A percentile compares a stretch with the other conserved stretches of the same genome.
Conservation (phyloP, 2,329 filamentous ascomycete genomes). For the Monosporascus sp. region DNA sequence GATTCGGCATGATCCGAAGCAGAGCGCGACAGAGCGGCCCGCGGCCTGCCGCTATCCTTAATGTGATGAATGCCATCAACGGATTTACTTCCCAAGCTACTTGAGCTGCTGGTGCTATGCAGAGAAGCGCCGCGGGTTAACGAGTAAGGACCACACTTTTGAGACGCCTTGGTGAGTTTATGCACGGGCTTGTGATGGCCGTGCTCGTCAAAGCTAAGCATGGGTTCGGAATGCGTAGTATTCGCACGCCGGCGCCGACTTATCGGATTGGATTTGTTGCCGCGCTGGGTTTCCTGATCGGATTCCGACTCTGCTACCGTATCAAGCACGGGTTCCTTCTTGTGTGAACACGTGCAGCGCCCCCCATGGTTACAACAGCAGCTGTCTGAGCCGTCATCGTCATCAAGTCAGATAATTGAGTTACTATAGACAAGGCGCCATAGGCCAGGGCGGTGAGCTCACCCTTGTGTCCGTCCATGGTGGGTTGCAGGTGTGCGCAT, state of each 20-base stretch:
- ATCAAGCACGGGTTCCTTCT: conserved; percentile 58
- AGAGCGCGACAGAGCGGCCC: conserved; percentile 29
- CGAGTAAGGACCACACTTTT: conserved; percentile 59
- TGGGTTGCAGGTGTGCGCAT: conserved; percentile 56
- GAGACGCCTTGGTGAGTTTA: conserved; percentile 56
- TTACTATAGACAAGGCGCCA: conserved; percentile 12
- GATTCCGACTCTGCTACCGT: conserved; percentile 62
- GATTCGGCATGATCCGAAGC: conserved; percentile 48
- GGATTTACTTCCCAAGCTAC: conserved; percentile 41
- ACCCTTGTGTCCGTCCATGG: conserved; percentile 56
- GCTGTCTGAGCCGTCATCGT: conserved; percentile 42
- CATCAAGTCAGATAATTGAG: conserved; percentile 23
- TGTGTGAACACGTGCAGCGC: conserved; percentile 60
- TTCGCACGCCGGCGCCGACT: conserved; percentile 53
- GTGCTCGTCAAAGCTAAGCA: conserved; percentile 57
- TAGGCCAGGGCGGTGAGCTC: conserved; percentile 29
- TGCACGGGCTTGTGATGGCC: conserved; percentile 60
- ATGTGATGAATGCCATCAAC: conserved; percentile 39
- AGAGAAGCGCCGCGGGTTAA: conserved; percentile 55
- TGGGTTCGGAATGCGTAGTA: conserved; percentile 57
- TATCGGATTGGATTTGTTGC: conserved; percentile 36
- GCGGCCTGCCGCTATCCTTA: conserved; percentile 31
- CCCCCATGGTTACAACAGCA: conserved; percentile 68
- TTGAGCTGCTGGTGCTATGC: conserved; percentile 42
- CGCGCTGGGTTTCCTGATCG: conserved; percentile 39